Conservation (phyloP, 23 red algal species). For the Cyanidiococcus yangmingshanensis region DNA sequence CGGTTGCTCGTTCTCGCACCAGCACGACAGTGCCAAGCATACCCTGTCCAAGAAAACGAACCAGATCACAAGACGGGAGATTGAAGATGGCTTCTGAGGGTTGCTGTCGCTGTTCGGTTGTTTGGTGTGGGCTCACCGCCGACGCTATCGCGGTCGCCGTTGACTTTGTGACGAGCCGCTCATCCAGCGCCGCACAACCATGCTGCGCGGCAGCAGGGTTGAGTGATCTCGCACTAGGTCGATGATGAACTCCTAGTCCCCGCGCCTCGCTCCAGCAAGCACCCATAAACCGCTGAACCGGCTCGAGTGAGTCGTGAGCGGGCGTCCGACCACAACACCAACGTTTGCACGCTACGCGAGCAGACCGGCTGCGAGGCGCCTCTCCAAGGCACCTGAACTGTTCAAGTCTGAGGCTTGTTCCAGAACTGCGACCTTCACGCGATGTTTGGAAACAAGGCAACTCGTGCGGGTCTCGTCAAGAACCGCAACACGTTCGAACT, state of each 20-base stretch:
- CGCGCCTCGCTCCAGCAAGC: background rate
- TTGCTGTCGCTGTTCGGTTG: too few species aligned
- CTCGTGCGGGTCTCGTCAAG: too few species aligned
- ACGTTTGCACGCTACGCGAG: too few species aligned
- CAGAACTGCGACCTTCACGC: too few species aligned
- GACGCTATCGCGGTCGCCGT: background rate
- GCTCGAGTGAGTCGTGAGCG: too few species aligned
- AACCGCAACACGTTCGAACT: too few species aligned
- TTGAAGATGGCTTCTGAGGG: slow-evolving; percentile 10
- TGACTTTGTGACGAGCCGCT: background rate
- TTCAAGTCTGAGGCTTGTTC: too few species aligned
- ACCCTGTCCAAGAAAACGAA: slow-evolving; percentile 80
- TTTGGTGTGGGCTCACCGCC: background rate
- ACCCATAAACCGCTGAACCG: background rate
- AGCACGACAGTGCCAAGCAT: slow-evolving; percentile 73
- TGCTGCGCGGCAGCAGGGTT: background rate
- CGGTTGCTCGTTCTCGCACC: slow-evolving; percentile 64
- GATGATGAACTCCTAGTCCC: background rate
- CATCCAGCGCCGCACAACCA: background rate
- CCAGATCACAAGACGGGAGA: slow-evolving; percentile 50
- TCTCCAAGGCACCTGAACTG: too few species aligned
- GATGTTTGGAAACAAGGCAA: too few species aligned
- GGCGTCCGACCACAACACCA: too few species aligned
- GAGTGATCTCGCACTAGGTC: background rate
- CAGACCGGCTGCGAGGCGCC: too few species aligned